Evolutionary conservation across 139 green algal species (phyloP), one percentile per base, ranked within the genome.

Genomic region (Chlamydomonas applanata): DNA sequence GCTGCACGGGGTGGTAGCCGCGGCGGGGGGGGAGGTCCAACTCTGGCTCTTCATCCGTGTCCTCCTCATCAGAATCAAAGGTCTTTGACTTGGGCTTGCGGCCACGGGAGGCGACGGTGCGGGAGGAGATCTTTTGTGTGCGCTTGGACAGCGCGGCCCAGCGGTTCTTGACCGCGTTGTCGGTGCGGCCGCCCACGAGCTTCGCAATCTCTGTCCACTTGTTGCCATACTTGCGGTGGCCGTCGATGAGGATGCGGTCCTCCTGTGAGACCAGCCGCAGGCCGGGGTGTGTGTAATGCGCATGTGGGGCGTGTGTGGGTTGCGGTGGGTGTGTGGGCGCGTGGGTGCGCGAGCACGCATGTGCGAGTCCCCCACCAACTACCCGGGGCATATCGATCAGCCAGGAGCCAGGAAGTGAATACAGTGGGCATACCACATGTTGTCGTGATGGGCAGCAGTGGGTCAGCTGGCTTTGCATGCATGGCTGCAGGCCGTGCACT

Each of bases 191-290:
- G 3, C 86, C 83, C 22, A 96, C 82, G 64, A 88, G 65, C 40
- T 82, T 82, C 9, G 91, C 87, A 54, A 96, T 95, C 25, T 84
- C 72, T 1, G 91, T 91, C 91, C 91, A 96, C 34, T 85, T 87
- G 80, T 93, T 93, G 59, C 89, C 89, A 30, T 84, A 77, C 2
- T 70, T 56, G 14, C 33, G 35, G 72, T 92, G 84, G 45, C 79
- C 81, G 16, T 88, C 79, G 45, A 90, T 64, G 57, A 91, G 66
- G 32, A 84, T 75, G 3, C 57, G 66, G 65, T 91, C 86, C 67
- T 91, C 86, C 86, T 91, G 80, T 30, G 7, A 11, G 40, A n/a
- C n/a, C n/a, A n/a, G n/a, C n/a, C n/a, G n/a, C n/a, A n/a, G n/a
- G n/a, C n/a, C n/a, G n/a, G n/a, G n/a, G n/a, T n/a, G n/a, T n/a